A percentile compares a stretch with the other conserved stretches of the same genome.
phyloP scores from a whole-genome alignment of 768 basidiomycete species.

The Leucosporidium yakuticum region DNA sequence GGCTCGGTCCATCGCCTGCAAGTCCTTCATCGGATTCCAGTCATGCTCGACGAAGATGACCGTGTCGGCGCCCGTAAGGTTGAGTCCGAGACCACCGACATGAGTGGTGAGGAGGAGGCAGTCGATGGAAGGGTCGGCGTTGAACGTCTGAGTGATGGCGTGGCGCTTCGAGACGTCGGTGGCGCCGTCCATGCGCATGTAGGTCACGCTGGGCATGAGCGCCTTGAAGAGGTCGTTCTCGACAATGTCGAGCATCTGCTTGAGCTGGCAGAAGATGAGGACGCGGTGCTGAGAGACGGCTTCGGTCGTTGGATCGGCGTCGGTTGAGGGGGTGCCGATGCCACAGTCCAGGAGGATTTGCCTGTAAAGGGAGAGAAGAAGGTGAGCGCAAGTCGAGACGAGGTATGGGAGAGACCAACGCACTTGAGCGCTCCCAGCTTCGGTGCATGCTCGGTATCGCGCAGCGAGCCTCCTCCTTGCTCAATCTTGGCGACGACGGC shows the following conservation, averaged over 20 bases:
- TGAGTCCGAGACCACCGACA: slow-evolving; percentile 91
- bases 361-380: slow-evolving; percentile 47
- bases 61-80: slow-evolving; percentile 90
- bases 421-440: slow-evolving; percentile 87
- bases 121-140: slow-evolving; percentile 93
- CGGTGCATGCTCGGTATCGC: slow-evolving; percentile 84
- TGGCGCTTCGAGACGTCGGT: slow-evolving; percentile 92
- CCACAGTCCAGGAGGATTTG: slow-evolving; percentile 93
- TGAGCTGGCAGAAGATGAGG: slow-evolving; percentile 98
- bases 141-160: slow-evolving; percentile 96
- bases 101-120: slow-evolving; percentile 91
- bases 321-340: slow-evolving; percentile 60
- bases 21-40: slow-evolving; percentile 99
- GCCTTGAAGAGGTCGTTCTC: slow-evolving; percentile 85
- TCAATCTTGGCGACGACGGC: slow-evolving; percentile 51
- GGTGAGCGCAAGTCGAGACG: background rate
- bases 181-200: slow-evolving; percentile 93
- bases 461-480: slow-evolving; percentile 44
- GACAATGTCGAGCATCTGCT: slow-evolving; percentile 97
- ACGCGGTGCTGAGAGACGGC: slow-evolving; percentile 92
- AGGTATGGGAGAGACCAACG: slow-evolving; percentile 36
- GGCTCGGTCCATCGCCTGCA: slow-evolving; percentile 98
- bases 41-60: slow-evolving; percentile 99
- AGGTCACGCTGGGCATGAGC: slow-evolving; percentile 91
- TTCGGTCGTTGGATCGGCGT: slow-evolving; percentile 51